Evolutionary conservation across 179 eudicot genomes (phyloP).

Genomic region (Beta corolliflora): DNA sequence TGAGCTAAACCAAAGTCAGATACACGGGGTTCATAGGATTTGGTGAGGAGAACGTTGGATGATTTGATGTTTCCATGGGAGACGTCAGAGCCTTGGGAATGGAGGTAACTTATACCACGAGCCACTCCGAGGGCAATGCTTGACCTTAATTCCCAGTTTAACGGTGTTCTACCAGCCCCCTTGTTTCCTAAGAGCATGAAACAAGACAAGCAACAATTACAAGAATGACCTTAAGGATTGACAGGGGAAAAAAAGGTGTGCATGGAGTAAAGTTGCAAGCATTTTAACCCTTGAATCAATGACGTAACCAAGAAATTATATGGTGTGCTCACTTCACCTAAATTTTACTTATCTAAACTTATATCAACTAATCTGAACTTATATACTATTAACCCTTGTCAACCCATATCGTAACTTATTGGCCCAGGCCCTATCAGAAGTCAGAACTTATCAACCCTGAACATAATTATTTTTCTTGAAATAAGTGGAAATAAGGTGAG

Average conservation of each 20-base stretch:
- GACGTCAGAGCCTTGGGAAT: slow-evolving; percentile 34
- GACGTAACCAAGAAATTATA: no score
- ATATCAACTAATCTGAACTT: no score
- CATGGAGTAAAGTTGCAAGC: not conserved
- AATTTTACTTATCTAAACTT: no score
- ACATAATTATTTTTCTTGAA: no score
- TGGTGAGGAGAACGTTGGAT: slow-evolving; percentile 44
- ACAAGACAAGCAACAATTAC: not conserved
- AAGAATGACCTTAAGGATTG: not conserved
- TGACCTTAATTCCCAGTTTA: slow-evolving; percentile 48
- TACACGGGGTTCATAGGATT: slow-evolving; percentile 33
- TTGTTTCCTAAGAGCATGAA: slow-evolving; percentile 34
- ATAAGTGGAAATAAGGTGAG: no score
- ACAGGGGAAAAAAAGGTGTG: not conserved
- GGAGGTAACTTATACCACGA: slow-evolving; percentile 42
- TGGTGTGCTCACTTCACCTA: no score
- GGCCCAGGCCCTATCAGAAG: no score
- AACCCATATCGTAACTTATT: no score
- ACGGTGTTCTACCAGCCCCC: slow-evolving; percentile 41
- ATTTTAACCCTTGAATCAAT: no score
- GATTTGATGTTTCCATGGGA: slow-evolving; percentile 50
- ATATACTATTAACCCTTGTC: no score
- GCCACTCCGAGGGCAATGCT: slow-evolving; percentile 46
- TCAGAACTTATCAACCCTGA: no score
- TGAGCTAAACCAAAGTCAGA: slow-evolving; percentile 40